Evolutionary conservation across 257 asterid species (phyloP).

Genomic region (Fraxinus quadrangulata): DNA sequence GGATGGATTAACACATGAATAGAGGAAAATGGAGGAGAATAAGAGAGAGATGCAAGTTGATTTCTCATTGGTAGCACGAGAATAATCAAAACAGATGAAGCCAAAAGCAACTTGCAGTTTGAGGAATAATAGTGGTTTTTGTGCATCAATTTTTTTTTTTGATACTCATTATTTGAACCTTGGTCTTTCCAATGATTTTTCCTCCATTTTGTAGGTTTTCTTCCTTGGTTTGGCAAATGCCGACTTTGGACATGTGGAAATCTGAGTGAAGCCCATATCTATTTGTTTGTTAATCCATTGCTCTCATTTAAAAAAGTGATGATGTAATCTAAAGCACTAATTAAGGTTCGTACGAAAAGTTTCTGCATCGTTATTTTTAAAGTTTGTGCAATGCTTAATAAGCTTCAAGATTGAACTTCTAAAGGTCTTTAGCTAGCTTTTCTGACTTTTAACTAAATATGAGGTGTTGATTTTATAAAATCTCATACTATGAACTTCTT

Average conservation of each 20-base stretch:
- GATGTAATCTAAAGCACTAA: conserved; percentile 81
- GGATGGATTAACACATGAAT: not conserved
- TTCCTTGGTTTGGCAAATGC: too few species aligned
- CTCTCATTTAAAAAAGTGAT: conserved; percentile 31
- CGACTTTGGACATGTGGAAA: conserved; percentile 45
- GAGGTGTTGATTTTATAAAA: not conserved
- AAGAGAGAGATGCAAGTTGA: not conserved
- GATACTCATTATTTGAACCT: too few species aligned
- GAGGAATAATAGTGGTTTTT: not conserved
- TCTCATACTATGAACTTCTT: not conserved
- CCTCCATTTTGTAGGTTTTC: too few species aligned
- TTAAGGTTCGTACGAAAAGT: conserved; percentile 55
- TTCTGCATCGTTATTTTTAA: not conserved
- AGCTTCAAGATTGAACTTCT: conserved; percentile 1
- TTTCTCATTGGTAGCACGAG: too few species aligned
- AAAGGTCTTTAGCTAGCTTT: conserved; percentile 10
- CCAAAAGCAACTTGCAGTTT: not conserved
- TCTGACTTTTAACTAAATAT: not conserved
- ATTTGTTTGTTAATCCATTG: conserved; percentile 37
- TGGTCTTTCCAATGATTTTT: too few species aligned
- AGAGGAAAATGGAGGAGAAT: not conserved
- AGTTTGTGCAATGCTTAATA: not conserved
- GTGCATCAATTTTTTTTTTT: too few species aligned
- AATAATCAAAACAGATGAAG: not conserved
- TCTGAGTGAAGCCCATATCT: conserved; percentile 38